Base-by-base conservation (phyloP, 352 stramenopile species). In the Globisporangium lucens region DNA sequence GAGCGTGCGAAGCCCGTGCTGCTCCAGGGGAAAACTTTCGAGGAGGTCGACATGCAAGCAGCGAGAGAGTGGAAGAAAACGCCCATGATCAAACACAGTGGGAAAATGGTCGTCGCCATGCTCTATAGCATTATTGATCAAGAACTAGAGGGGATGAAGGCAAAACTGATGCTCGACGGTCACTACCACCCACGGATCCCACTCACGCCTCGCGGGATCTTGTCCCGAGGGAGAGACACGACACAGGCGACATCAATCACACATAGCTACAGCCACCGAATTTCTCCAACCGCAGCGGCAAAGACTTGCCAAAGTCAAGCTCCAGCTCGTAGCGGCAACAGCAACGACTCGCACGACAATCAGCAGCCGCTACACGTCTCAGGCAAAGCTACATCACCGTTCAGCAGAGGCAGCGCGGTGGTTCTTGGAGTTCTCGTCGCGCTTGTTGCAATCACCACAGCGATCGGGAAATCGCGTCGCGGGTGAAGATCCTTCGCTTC, bases 91-190 rank as follows among this genome's bases (percentile, higher is more conserved):
- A 93, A 93, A 62, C 87, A 95, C 72, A 88, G 80, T 59, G 87
- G 85, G 20, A 79, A 83, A 61, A 85, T 87, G 56, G 84, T 95
- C 27, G 76, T 84, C 35, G 79, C 77, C 7, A 95, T 95, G 75
- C 78, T 95, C 57, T 95, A 95, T 57, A 84, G 80, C 29, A 92
- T 95, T 69, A 95, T 95, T 38, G 87, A 94, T 65, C 82, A 91
- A 61, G 87, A 95, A 68, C 81, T 95, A 61, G 82, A 85, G 52
- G 67, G 67, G 17, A 83, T 80, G 73, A 77, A 69, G n/a, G 61
- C 70, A 4, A 79, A 73, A 38, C 74, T 79, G 65, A 67, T 69
- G 46, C 63, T 52, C 33, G 66, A 60, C 6, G 53, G 66, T 0
- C 61, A 70, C 51, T 66, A 57, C 56, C 66, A 51, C 13, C 69